These are phyloP conservation scores for Capsella rubella DNA, from an alignment of 441 rosid species.

Conservation along the genomic window DNA sequence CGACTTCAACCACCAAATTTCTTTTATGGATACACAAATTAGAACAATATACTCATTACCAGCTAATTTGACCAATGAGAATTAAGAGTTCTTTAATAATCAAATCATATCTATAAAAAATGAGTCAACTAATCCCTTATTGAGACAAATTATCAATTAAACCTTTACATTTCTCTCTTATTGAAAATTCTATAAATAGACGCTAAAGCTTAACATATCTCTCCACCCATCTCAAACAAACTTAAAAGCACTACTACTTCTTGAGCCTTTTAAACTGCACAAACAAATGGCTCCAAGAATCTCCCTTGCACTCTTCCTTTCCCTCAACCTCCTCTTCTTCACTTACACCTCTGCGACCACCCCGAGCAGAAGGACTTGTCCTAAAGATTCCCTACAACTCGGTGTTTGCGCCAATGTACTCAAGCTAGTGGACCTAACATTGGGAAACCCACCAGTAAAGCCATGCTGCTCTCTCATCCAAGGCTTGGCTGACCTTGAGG, in stretches of 20 bases:
- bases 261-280: no score
- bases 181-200: background rate
- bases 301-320: conserved; percentile 43
- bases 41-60: background rate
- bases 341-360: conserved; percentile 47
- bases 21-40: no score
- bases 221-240: no score
- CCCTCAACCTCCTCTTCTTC: conserved; percentile 47
- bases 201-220: no score
- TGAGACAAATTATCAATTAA: background rate
- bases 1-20: no score
- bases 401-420: conserved; percentile 59
- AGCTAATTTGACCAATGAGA: conserved; percentile 25
- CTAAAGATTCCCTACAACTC: conserved; percentile 58
- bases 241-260: background rate
- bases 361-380: conserved; percentile 52
- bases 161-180: background rate
- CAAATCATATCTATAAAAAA: conserved; percentile 2
- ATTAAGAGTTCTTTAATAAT: background rate
- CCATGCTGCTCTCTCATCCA: conserved; percentile 59
- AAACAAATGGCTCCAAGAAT: conserved; percentile 27
- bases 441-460: conserved; percentile 53
- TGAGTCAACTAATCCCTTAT: background rate
- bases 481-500: conserved; percentile 61
- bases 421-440: conserved; percentile 45